Percentiles rank a stretch among this genome's conserved stretches.
These are phyloP conservation scores for Alternaria angustiovoidea DNA, from an alignment of 2,329 filamentous ascomycete genomes.

Conservation along the genomic window DNA sequence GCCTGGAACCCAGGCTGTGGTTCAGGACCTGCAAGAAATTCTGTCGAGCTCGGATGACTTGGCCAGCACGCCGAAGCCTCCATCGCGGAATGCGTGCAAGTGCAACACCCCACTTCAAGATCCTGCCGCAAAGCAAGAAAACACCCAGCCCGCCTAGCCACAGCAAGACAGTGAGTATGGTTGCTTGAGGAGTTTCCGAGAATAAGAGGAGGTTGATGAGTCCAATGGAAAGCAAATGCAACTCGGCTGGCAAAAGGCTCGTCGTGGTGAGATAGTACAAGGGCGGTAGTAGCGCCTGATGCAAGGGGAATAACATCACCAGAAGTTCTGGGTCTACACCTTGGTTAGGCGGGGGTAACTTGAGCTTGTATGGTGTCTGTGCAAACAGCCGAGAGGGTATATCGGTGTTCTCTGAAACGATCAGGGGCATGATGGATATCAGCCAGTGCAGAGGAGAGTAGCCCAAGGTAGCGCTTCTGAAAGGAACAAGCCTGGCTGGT, in stretches of 20 bases:
- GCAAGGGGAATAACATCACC: slow-evolving; percentile 79
- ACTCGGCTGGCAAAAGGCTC: slow-evolving; percentile 84
- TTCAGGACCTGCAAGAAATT: slow-evolving; percentile 55
- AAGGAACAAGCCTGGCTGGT: slow-evolving; percentile 75
- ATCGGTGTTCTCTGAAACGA: slow-evolving; percentile 59
- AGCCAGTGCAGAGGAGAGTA: slow-evolving; percentile 80
- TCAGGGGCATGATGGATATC: slow-evolving; percentile 74
- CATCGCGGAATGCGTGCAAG: slow-evolving; percentile 89
- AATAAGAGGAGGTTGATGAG: slow-evolving; percentile 84
- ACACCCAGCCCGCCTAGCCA: slow-evolving; percentile 75
- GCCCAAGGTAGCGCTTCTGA: slow-evolving; percentile 63
- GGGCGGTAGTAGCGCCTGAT: slow-evolving; percentile 76
- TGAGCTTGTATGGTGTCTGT: slow-evolving; percentile 47
- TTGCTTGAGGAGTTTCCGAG: slow-evolving; percentile 67
- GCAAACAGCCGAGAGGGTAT: slow-evolving; percentile 45
- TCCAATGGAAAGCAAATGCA: slow-evolving; percentile 83
- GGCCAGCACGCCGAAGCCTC: slow-evolving; percentile 74
- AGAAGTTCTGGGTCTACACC: slow-evolving; percentile 65
- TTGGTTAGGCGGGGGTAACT: slow-evolving; percentile 38
- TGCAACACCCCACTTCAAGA: slow-evolving; percentile 83
- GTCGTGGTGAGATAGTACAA: slow-evolving; percentile 86
- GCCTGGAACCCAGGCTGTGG: slow-evolving; percentile 42
- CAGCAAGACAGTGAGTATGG: slow-evolving; percentile 55
- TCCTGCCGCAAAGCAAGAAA: slow-evolving; percentile 74
- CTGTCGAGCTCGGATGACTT: slow-evolving; percentile 53